These are phyloP conservation scores for Fraxinus dipetala DNA, from an alignment of 305 asterid species.

Conservation along the genomic window DNA sequence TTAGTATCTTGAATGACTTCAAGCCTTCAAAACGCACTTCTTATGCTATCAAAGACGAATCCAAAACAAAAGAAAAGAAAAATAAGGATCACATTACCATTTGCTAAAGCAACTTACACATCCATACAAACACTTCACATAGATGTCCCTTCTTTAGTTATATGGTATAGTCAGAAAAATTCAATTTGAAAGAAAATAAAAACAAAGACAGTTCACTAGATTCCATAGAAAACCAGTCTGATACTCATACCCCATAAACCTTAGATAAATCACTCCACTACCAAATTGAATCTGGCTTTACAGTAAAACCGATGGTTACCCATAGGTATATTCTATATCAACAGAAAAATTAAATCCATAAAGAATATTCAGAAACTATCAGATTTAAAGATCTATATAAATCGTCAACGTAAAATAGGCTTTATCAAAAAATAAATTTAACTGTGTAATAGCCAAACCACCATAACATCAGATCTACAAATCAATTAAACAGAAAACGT, in stretches of 20 bases:
- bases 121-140: background rate
- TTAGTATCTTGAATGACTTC: background rate
- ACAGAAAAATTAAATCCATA: background rate
- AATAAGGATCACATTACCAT: background rate
- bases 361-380: background rate
- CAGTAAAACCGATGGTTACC: background rate
- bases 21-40: background rate
- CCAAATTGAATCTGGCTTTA: background rate
- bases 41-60: background rate
- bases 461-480: background rate
- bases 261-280: background rate
- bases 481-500: background rate
- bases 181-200: background rate
- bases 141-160: background rate
- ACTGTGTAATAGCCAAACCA: background rate
- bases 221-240: background rate
- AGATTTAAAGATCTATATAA: background rate
- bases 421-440: background rate
- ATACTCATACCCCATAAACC: background rate
- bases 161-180: background rate
- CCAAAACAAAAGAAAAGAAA: background rate
- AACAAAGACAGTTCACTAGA: background rate
- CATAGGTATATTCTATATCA: background rate
- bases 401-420: background rate
- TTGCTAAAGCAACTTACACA: background rate